Base-by-base conservation (phyloP, 2,329 filamentous ascomycete genomes). In the Monilinia polystroma region DNA sequence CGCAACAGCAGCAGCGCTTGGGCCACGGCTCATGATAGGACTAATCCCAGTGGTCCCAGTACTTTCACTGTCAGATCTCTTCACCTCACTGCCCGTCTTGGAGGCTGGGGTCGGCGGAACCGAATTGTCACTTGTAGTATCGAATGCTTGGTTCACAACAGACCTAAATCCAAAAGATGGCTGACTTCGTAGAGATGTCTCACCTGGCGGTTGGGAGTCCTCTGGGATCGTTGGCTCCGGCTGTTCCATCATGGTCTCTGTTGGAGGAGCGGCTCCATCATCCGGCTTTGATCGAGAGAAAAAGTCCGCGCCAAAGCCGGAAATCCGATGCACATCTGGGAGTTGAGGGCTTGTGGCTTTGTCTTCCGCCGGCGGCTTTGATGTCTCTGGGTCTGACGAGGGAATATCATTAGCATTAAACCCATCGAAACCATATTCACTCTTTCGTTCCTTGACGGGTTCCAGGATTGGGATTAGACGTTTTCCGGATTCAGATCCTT, bases 111-210 rank as follows among this genome's bases (percentile, higher is more conserved):
- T 83, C 12, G 81, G 79, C 4, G 85, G 84, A 53, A 82, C 78
- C 7, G 75, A 75, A 8, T 80, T 80, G 49, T 85, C 84, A 68
- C 86, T 82, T 10, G 60, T 80, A 56, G 82, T 80, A 72, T 89
- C 86, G 73, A 90, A 90, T 20, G 87, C 87, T 74, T 88, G 84
- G 71, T 89, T 81, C 4, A 90, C 87, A 18, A 85, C 84, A 1
- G 85, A 84, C 47, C 78, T 78, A 72, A 86, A 86, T n/a, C 85
- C 84, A 23, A 81, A 70, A 2, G 84, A 85, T 4, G 81, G 79
- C 68, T 84, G 81, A 69, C 83, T 83, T 8, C 82, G 80, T n/a
- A 86, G 75, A 53, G 75, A 70, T 53, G 71, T 51, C 10, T 73
- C 71, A 32, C 63, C 62, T 29, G 63, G 11, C 35, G n/a, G 18